A percentile compares a stretch with the other conserved stretches of the same genome.
phyloP scores from a whole-genome alignment of 805 yeast genomes.

The Teunomyces pallodes region DNA sequence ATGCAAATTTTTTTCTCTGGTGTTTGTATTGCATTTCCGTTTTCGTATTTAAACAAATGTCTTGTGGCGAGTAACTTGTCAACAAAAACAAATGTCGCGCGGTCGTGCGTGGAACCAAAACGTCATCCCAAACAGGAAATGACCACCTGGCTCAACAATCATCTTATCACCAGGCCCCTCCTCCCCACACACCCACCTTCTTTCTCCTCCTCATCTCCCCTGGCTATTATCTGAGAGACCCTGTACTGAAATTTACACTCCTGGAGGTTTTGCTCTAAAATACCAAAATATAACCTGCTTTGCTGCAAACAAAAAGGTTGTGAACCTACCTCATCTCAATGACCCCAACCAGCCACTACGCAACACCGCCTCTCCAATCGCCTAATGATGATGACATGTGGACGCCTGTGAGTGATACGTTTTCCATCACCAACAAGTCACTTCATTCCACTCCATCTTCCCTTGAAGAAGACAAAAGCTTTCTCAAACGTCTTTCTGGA shows the following conservation, averaged over 20 bases:
- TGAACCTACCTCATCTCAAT: background rate
- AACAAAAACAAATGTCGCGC: background rate
- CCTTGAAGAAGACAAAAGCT: background rate
- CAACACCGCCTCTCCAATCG: slow-evolving; percentile 15
- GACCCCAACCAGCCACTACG: slow-evolving; percentile 16
- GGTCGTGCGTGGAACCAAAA: background rate
- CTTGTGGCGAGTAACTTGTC: no score
- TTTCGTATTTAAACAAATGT: no score
- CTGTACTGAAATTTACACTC: background rate
- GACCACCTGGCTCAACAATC: background rate
- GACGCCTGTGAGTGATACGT: slow-evolving; percentile 7
- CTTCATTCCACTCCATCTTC: slow-evolving; percentile 7
- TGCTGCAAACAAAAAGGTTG: background rate
- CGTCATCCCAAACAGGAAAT: background rate
- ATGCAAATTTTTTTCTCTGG: background rate
- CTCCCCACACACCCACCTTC: background rate
- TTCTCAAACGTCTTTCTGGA: background rate
- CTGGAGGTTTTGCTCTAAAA: background rate
- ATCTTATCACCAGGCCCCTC: background rate
- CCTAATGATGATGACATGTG: slow-evolving; percentile 5
- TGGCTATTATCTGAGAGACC: background rate
- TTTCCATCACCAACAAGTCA: slow-evolving; percentile 6
- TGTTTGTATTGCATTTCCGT: no score
- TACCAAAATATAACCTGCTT: background rate
- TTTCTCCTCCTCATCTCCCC: background rate